Evolutionary conservation across 2,329 filamentous ascomycete genomes (phyloP).

Genomic region (Elsinoe arachidis): DNA sequence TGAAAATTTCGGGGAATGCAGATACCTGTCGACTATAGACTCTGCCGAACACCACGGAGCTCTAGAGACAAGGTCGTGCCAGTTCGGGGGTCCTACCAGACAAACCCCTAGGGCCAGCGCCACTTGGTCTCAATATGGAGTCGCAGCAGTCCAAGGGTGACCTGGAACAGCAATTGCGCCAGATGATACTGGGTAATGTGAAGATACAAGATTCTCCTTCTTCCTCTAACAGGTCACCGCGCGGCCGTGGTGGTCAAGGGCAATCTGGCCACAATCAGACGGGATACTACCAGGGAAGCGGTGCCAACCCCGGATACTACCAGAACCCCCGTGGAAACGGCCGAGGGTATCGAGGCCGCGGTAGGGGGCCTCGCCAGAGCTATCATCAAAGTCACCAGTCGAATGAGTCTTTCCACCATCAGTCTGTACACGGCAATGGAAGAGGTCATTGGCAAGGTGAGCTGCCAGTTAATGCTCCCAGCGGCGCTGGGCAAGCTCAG

Average conservation of each 20-base stretch:
- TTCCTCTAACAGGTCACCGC: neutral
- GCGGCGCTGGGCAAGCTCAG: neutral
- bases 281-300: neutral
- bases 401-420: neutral
- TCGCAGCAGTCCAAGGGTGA: constrained; percentile 16
- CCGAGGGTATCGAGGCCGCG: neutral
- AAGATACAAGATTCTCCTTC: constrained; percentile 5
- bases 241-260: neutral
- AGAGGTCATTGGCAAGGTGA: neutral
- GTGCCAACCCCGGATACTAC: neutral
- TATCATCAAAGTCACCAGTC: neutral
- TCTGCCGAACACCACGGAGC: neutral
- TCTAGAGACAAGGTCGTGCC: too few species aligned
- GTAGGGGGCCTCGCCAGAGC: neutral
- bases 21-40: neutral
- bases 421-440: neutral
- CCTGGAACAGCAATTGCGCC: constrained; percentile 52
- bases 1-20: neutral
- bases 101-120: neutral
- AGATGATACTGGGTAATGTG: constrained; percentile 50
- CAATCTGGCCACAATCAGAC: neutral
- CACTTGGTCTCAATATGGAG: constrained; percentile 9
- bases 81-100: too few species aligned
- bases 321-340: neutral
- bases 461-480: too few species aligned